phyloP scores from a whole-genome alignment of 2,329 filamentous ascomycete species.

The Emergomyces africanus region DNA sequence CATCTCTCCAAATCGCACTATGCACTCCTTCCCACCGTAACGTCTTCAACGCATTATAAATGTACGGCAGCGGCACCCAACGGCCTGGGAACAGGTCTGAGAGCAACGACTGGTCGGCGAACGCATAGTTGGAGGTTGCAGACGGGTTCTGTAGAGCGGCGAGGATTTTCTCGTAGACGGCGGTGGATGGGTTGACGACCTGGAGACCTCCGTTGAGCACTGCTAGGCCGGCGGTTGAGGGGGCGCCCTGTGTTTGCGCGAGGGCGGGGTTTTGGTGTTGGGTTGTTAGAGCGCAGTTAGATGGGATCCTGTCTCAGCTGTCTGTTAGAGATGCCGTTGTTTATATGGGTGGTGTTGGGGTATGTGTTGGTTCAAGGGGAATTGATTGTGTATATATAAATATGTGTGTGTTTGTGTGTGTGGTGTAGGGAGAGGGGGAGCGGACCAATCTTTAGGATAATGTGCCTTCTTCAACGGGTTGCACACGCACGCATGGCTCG shows the following conservation, averaged over 20 bases:
- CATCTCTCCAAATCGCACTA: conserved; percentile 47
- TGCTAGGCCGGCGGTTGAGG: conserved; percentile 38
- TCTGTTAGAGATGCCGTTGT: not conserved
- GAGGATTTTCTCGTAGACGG: conserved; percentile 40
- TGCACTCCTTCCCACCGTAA: conserved; percentile 44
- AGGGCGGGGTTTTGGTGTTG: conserved; percentile 40
- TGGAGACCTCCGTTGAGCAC: conserved; percentile 50
- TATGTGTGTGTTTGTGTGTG: not conserved
- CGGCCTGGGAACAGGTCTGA: conserved; percentile 45
- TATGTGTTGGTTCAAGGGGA: too few relatives aligned
- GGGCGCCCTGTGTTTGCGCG: conserved; percentile 41
- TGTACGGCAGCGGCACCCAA: conserved; percentile 48
- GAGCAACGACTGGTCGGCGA: conserved; percentile 47
- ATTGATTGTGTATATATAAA: too few relatives aligned
- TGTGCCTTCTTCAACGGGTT: conserved; percentile 67
- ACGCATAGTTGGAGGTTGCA: conserved; percentile 41
- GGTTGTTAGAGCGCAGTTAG: conserved; percentile 49
- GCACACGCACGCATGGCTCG: conserved; percentile 73
- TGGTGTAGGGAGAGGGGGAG: not conserved
- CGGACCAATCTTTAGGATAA: conserved; percentile 62
- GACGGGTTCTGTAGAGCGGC: conserved; percentile 33
- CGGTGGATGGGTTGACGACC: conserved; percentile 46
- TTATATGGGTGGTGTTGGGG: not conserved
- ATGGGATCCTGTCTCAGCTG: conserved; percentile 33
- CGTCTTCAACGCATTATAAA: conserved; percentile 51